A percentile compares a stretch with the other conserved stretches of the same genome.
Conservation (phyloP, 805 yeast genomes). For the Cyberlindnera mycetangii region DNA sequence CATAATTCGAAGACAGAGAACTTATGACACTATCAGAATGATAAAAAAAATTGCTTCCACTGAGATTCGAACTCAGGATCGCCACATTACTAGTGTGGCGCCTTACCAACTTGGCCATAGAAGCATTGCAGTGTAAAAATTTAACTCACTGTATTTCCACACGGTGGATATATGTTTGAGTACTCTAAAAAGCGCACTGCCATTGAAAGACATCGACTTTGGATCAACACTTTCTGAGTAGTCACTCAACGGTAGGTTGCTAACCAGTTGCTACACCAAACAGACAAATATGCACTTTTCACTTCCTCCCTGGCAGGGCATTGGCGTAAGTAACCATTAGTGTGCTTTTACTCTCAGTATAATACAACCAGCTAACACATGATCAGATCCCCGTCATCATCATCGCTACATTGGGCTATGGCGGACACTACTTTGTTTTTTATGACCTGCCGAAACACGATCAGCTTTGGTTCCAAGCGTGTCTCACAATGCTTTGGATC, state of each 20-base stretch:
- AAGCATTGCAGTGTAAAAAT: slow-evolving; percentile 30
- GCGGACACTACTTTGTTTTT: slow-evolving; percentile 57
- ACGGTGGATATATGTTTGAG: too few relatives aligned
- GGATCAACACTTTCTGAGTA: too few relatives aligned
- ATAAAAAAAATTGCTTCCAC: slow-evolving; percentile 48
- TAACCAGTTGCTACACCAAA: background rate
- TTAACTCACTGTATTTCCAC: too few relatives aligned
- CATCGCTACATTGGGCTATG: slow-evolving; percentile 59
- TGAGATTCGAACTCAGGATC: slow-evolving; percentile 79
- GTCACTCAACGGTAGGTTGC: too few relatives aligned
- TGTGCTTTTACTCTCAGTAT: background rate
- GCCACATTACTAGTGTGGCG: slow-evolving; percentile 83
- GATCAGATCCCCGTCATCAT: slow-evolving; percentile 59
- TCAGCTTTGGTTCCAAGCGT: slow-evolving; percentile 47
- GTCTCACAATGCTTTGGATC: slow-evolving; percentile 62
- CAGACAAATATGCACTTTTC: slow-evolving; percentile 15
- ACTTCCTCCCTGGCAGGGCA: slow-evolving; percentile 21
- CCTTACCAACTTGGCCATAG: slow-evolving; percentile 70
- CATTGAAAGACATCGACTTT: too few relatives aligned
- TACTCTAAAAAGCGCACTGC: background rate
- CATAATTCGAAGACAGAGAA: too few relatives aligned
- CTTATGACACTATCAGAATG: too few relatives aligned
- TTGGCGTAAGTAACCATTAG: slow-evolving; percentile 18
- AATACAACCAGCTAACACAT: slow-evolving; percentile 11
- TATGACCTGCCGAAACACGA: slow-evolving; percentile 34